Base-by-base conservation (phyloP, 1,284 basidiomycete genomes). In the Cryptococcus neoformans region DNA sequence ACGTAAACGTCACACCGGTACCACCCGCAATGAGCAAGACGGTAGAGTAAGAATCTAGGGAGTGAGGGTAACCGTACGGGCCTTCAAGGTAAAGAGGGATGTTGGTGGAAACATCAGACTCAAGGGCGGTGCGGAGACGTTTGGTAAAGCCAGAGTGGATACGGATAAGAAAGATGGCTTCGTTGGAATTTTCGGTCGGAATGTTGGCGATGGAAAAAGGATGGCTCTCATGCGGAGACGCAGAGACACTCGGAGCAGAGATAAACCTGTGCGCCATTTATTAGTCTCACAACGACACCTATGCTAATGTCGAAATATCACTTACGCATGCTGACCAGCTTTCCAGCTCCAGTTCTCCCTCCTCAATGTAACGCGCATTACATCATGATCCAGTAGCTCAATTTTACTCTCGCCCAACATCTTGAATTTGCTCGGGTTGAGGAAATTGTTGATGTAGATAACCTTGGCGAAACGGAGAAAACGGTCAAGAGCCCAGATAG, bases 401-500 rank as follows among this genome's bases (percentile, higher is more conserved):
- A 66, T 55, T 65, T 28, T 51, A 28, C 34, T 9, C 14, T 47
- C 34, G 21, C 28, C 10, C 12, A 12, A 40, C 11, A 28, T 59
- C 9, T 73, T 73, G 52, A 41, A 45, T 46, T 49, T 17, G 28
- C 37, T 34, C 8, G 49, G 51, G 7, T 54, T 47, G 41, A 28
- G 35, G 28, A 62, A 51, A 10, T 56, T 56, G 72, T 87, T 87
- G 74, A 80, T 80, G 35, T 80, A 64, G 44, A 83, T 62, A 6
- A 85, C 65, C 17, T 84, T 81, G 12, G 78, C 57, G 36, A 81
- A 37, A 11, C 86, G 83, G 53, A 85, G 65, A 42, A 81, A 55
- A 38, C 86, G 82, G 68, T 89, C 87, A 51, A 86, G 44, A 82
- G 28, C 10, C 86, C 73, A 72, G 10, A 74, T 57, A 5, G 59